Conservation (phyloP, 2,329 filamentous ascomycete genomes). For the Talaromyces rugulosus region DNA sequence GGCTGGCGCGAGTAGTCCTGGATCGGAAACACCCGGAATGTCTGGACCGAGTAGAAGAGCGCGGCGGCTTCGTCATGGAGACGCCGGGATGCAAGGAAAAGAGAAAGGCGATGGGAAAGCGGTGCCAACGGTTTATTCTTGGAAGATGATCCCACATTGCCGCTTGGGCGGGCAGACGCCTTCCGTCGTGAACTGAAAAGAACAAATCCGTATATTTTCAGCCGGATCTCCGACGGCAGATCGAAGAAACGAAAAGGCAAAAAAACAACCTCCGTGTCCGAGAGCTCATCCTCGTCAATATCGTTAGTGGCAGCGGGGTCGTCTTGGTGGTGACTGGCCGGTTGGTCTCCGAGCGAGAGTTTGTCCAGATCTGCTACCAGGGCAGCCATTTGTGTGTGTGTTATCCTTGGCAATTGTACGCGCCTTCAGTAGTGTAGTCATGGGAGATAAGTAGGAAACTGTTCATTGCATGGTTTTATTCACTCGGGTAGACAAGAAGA, state of each 20-base stretch:
- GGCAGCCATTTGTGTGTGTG: slow-evolving; percentile 15
- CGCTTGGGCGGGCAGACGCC: slow-evolving; percentile 21
- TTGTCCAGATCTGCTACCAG: slow-evolving; percentile 22
- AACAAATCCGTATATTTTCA: slow-evolving; percentile 46
- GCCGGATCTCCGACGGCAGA: slow-evolving; percentile 50
- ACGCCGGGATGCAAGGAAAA: slow-evolving; percentile 39
- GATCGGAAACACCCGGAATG: slow-evolving; percentile 51
- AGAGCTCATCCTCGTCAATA: slow-evolving; percentile 15
- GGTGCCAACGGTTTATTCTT: slow-evolving; percentile 32
- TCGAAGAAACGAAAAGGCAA: slow-evolving; percentile 49
- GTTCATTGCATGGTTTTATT: slow-evolving; percentile 2
- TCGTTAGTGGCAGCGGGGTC: slow-evolving; percentile 16
- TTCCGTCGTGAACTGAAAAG: slow-evolving; percentile 36
- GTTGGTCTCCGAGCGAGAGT: slow-evolving; percentile 20
- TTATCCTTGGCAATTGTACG: background rate
- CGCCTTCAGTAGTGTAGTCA: background rate
- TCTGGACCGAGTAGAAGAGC: slow-evolving; percentile 50
- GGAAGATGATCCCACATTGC: slow-evolving; percentile 33
- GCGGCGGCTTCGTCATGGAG: slow-evolving; percentile 50
- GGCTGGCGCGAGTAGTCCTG: slow-evolving; percentile 45
- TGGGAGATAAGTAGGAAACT: slow-evolving; percentile 17
- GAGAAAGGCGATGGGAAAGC: slow-evolving; percentile 30
- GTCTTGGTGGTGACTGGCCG: background rate
- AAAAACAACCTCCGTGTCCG: slow-evolving; percentile 8
- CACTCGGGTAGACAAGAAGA: background rate